phyloP scores from a whole-genome alignment of 2,329 filamentous ascomycete genomes.

The Sporothrix euskadiensis region DNA sequence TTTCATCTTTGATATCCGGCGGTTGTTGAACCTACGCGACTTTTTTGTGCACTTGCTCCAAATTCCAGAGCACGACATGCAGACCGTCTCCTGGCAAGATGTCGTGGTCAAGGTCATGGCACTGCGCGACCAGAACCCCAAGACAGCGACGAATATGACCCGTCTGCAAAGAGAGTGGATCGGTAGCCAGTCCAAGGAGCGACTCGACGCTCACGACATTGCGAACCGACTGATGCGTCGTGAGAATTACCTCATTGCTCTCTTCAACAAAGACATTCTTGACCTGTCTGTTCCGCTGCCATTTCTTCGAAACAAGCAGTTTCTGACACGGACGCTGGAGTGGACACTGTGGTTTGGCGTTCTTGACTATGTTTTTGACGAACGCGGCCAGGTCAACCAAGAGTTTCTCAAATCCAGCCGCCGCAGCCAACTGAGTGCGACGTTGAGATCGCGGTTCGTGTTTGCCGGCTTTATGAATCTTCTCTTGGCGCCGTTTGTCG shows the following conservation, averaged over 20 bases:
- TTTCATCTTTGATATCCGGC: constrained; percentile 65
- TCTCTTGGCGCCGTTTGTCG: constrained; percentile 79
- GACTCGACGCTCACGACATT: constrained; percentile 94
- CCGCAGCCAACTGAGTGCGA: constrained; percentile 74
- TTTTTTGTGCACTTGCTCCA: constrained; percentile 83
- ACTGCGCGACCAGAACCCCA: constrained; percentile 81
- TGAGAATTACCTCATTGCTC: constrained; percentile 93
- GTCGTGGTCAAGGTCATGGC: constrained; percentile 83
- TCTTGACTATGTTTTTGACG: constrained; percentile 91
- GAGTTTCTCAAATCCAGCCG: constrained; percentile 83
- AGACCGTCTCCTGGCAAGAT: constrained; percentile 92
- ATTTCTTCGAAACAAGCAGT: constrained; percentile 73
- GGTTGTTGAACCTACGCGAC: constrained; percentile 75
- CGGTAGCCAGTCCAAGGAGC: constrained; percentile 85
- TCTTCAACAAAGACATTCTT: constrained; percentile 95
- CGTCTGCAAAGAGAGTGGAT: constrained; percentile 58
- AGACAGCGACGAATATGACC: constrained; percentile 64
- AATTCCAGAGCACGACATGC: constrained; percentile 81
- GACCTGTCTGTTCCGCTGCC: constrained; percentile 85
- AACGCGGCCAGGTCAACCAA: constrained; percentile 80
- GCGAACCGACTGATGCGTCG: constrained; percentile 95
- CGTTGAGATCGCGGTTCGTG: constrained; percentile 73
- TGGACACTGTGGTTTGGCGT: constrained; percentile 92
- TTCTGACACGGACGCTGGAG: constrained; percentile 86
- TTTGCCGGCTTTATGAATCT: constrained; percentile 86